phyloP scores from a whole-genome alignment of 768 basidiomycete genomes.

The Clavaria fumosa region DNA sequence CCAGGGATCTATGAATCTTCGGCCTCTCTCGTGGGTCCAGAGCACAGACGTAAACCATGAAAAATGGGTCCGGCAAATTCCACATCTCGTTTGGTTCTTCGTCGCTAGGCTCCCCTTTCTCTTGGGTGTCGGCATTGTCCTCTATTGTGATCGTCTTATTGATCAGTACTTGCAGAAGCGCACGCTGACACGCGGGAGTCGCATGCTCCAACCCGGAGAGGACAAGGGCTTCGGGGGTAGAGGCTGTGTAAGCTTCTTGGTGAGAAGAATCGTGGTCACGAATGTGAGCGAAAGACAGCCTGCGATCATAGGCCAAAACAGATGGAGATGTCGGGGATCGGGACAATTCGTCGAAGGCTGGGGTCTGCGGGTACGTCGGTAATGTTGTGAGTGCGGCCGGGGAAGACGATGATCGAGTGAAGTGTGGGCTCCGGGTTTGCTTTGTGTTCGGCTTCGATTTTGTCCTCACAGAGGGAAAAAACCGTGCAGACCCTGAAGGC shows the following conservation, averaged over 20 bases:
- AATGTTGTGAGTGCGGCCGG: too few relatives aligned
- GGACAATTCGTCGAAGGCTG: too few relatives aligned
- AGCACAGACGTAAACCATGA: constrained; percentile 60
- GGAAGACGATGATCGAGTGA: background rate
- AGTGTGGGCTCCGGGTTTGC: background rate
- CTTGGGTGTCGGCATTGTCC: constrained; percentile 11
- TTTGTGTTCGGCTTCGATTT: background rate
- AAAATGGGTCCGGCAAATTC: constrained; percentile 52
- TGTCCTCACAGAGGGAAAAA: too few relatives aligned
- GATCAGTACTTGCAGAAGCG: constrained; percentile 35
- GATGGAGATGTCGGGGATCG: too few relatives aligned
- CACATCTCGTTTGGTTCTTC: too few relatives aligned
- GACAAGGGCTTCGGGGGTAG: constrained; percentile 51
- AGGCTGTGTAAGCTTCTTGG: too few relatives aligned
- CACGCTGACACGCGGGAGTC: constrained; percentile 36
- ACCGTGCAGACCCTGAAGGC: too few relatives aligned
- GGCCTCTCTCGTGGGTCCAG: constrained; percentile 51
- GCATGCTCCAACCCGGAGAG: constrained; percentile 58
- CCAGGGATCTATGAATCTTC: constrained; percentile 45
- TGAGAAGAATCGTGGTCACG: too few relatives aligned
- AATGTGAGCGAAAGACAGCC: too few relatives aligned
- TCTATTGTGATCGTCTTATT: constrained; percentile 31
- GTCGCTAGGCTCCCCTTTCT: constrained; percentile 18
- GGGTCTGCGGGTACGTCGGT: too few relatives aligned
- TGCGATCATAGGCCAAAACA: too few relatives aligned